Conservation (phyloP, 2,329 filamentous ascomycete genomes). For the Cladophialophora carrionii region DNA sequence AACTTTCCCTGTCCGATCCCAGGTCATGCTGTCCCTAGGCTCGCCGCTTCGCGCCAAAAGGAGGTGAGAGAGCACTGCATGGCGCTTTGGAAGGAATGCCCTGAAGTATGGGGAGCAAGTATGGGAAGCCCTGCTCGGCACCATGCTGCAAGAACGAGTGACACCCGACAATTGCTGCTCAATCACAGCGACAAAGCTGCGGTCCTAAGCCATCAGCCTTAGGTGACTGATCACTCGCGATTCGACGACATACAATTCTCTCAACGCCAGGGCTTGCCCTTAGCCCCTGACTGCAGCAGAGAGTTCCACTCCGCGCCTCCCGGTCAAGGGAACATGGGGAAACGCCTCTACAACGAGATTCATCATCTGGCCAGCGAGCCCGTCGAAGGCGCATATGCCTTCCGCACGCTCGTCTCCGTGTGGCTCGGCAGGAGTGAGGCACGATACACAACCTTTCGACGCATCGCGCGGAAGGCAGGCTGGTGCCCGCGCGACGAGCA, state of each 20-base stretch:
- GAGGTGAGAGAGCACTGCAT: slow-evolving; percentile 2
- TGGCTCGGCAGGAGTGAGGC: slow-evolving; percentile 3
- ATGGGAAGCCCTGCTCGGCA: slow-evolving; percentile 16
- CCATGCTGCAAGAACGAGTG: slow-evolving; percentile 19
- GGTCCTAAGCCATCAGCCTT: slow-evolving; percentile 11
- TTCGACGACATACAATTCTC: slow-evolving; percentile 7
- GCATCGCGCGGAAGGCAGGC: slow-evolving; percentile 11
- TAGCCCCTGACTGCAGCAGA: background rate
- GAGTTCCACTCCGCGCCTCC: slow-evolving; percentile 7
- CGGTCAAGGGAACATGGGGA: background rate
- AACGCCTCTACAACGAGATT: slow-evolving; percentile 5
- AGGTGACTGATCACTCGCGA: slow-evolving; percentile 5
- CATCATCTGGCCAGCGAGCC: background rate
- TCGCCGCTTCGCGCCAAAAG: background rate
- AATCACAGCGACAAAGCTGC: slow-evolving; percentile 1
- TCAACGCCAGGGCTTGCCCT: background rate
- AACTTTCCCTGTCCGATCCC: slow-evolving; percentile 3
- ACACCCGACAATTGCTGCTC: slow-evolving; percentile 10
- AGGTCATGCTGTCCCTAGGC: background rate
- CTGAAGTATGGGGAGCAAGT: no score
- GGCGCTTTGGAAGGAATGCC: slow-evolving; percentile 7
- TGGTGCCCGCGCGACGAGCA: background rate
- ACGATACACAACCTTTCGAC: background rate
- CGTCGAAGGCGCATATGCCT: background rate
- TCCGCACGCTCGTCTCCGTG: slow-evolving; percentile 11